A percentile compares a stretch with the other conserved stretches of the same genome.
phyloP scores from a whole-genome alignment of 225 moss, liverwort and hornwort genomes.

The Sphagnum contortum region DNA sequence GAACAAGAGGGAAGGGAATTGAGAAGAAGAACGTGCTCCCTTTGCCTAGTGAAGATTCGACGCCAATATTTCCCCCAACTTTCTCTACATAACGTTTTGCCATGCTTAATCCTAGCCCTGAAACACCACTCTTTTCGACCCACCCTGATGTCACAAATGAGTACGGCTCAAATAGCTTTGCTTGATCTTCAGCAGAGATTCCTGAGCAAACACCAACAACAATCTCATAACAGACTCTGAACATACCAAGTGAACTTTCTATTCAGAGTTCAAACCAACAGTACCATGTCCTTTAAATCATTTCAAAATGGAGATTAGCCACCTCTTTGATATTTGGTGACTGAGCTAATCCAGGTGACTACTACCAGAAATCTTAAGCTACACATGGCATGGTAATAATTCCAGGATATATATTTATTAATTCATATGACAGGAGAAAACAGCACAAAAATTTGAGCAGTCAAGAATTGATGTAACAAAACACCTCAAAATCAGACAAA shows the following conservation, averaged over 20 bases:
- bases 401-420: no score
- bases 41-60: conserved; percentile 15
- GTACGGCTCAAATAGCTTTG: conserved; percentile 22
- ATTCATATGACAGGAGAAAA: not conserved
- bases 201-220: conserved; percentile 6
- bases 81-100: conserved; percentile 22
- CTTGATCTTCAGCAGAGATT: conserved; percentile 16
- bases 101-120: conserved; percentile 22
- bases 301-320: not conserved
- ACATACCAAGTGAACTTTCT: no score
- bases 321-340: not conserved
- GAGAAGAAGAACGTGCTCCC: conserved; percentile 19
- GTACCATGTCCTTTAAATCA: no score
- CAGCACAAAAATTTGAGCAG: not conserved
- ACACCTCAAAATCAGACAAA: not conserved
- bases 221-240: no score
- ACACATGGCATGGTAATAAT: no score
- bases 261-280: no score
- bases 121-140: conserved; percentile 20
- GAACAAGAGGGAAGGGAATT: conserved; percentile 16
- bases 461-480: not conserved
- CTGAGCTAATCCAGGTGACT: not conserved
- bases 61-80: conserved; percentile 18
- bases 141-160: conserved; percentile 17
- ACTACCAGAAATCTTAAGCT: not conserved